Conservation (phyloP, 140 eudicot genomes). For the Anethum foeniculum region DNA sequence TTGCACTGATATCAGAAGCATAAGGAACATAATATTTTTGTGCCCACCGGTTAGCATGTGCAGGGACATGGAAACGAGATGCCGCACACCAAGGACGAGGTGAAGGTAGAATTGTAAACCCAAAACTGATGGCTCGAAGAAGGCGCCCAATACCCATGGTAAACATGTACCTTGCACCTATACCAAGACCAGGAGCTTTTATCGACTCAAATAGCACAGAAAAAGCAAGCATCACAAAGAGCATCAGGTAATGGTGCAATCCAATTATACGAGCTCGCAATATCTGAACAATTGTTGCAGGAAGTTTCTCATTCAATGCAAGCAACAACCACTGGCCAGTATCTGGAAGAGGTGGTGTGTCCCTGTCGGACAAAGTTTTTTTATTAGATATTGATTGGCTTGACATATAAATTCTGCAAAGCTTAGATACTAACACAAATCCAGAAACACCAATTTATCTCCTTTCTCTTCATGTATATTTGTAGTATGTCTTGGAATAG, state of each 20-base stretch:
- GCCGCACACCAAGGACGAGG: constrained; percentile 99
- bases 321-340: constrained; percentile 93
- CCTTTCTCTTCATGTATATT: background rate
- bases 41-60: constrained; percentile 80
- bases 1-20: constrained; percentile 60
- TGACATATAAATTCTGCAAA: background rate
- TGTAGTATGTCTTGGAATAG: background rate
- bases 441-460: background rate
- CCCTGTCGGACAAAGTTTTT: constrained; percentile 34
- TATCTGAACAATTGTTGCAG: constrained; percentile 53
- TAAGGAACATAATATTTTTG: constrained; percentile 89
- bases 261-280: constrained; percentile 84
- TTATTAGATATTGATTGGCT: background rate
- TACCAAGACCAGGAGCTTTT: constrained; percentile 96
- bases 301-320: constrained; percentile 77
- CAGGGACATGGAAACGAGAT: constrained; percentile 67
- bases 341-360: constrained; percentile 83
- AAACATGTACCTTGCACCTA: constrained; percentile 94
- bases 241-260: constrained; percentile 83
- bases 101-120: constrained; percentile 88
- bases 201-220: constrained; percentile 82
- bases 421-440: background rate
- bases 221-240: constrained; percentile 89
- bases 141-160: constrained; percentile 93
- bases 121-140: constrained; percentile 72